phyloP scores from a whole-genome alignment of 1,284 basidiomycete species.

The Naganishia sp. region DNA sequence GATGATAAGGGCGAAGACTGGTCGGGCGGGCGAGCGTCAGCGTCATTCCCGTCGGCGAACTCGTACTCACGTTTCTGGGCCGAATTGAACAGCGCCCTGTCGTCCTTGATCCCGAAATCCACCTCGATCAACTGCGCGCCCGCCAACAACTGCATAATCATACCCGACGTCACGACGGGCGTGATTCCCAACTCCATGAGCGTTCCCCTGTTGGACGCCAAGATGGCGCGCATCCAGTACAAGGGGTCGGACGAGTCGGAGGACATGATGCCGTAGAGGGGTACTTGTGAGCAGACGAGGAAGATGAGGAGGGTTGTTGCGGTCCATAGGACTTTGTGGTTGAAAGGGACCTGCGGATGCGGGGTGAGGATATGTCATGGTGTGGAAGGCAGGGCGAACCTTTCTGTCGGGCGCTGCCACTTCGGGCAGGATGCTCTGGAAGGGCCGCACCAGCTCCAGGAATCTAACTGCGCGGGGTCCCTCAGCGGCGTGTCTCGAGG shows the following conservation, averaged over 20 bases:
- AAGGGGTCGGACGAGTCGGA: conserved; percentile 97
- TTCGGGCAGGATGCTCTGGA: conserved; percentile 89
- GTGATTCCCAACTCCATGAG: conserved; percentile 99
- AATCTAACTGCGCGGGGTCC: conserved; percentile 70
- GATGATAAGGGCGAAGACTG: conserved; percentile 96
- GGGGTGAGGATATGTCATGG: neutral
- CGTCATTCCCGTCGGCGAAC: neutral
- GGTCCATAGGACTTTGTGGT: conserved; percentile 96
- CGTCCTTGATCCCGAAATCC: conserved; percentile 96
- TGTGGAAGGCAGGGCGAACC: conserved; percentile 55
- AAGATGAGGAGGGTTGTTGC: conserved; percentile 96
- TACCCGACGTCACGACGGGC: conserved; percentile 94
- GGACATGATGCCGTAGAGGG: conserved; percentile 96
- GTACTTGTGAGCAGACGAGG: conserved; percentile 95
- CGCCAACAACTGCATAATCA: conserved; percentile 99
- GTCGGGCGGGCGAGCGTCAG: neutral
- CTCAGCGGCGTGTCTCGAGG: neutral
- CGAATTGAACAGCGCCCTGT: conserved; percentile 90
- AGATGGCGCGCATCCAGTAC: conserved; percentile 99
- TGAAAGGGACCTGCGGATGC: conserved; percentile 78
- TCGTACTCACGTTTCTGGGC: conserved; percentile 84
- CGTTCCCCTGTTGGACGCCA: conserved; percentile 96
- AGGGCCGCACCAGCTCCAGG: conserved; percentile 92
- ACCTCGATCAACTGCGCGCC: conserved; percentile 97
- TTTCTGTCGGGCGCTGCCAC: conserved; percentile 95